Percentiles rank a stretch among this genome's conserved stretches.
phyloP scores from a whole-genome alignment of 2,329 filamentous ascomycete genomes.

The Ambrosiella beaveri region DNA sequence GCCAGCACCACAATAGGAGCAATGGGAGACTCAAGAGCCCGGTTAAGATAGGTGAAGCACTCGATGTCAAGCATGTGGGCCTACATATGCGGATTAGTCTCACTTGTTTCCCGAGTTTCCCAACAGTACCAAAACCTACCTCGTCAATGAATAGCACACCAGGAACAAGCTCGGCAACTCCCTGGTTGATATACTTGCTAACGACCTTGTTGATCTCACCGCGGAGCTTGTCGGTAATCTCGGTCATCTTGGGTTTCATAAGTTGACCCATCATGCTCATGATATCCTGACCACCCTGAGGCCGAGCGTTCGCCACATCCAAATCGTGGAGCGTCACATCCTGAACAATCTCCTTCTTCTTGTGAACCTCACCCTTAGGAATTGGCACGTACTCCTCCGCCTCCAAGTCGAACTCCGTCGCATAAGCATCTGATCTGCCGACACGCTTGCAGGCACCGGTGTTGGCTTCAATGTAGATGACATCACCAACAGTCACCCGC shows the following conservation, averaged over 20 bases:
- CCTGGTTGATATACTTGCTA: conserved; percentile 96
- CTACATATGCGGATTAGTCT: conserved; percentile 19
- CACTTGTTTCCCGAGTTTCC: not conserved
- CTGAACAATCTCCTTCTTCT: conserved; percentile 99
- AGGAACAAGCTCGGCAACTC: conserved; percentile 92
- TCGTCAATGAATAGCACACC: conserved; percentile 98
- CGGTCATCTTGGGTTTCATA: conserved; percentile 99
- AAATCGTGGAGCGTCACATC: conserved; percentile 95
- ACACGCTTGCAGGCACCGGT: conserved; percentile 96
- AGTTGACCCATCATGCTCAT: conserved; percentile 99
- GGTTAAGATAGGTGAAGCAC: conserved; percentile 97
- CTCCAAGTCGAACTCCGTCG: conserved; percentile 95
- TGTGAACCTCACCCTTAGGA: conserved; percentile 96
- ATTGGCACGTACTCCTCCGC: conserved; percentile 98
- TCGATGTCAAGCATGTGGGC: conserved; percentile 99
- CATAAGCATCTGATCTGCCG: conserved; percentile 87
- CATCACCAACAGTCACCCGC: conserved; percentile 85
- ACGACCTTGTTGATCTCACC: conserved; percentile 98
- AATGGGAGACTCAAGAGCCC: conserved; percentile 86
- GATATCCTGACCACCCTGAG: conserved; percentile 94
- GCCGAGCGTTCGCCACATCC: conserved; percentile 85
- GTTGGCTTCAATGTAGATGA: conserved; percentile 98
- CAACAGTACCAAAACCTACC: conserved; percentile 31
- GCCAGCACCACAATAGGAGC: conserved; percentile 95
- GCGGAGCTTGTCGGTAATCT: conserved; percentile 94